Base-by-base conservation (phyloP, 2,329 filamentous ascomycete genomes). In the Ceratocystis alfenasii region DNA sequence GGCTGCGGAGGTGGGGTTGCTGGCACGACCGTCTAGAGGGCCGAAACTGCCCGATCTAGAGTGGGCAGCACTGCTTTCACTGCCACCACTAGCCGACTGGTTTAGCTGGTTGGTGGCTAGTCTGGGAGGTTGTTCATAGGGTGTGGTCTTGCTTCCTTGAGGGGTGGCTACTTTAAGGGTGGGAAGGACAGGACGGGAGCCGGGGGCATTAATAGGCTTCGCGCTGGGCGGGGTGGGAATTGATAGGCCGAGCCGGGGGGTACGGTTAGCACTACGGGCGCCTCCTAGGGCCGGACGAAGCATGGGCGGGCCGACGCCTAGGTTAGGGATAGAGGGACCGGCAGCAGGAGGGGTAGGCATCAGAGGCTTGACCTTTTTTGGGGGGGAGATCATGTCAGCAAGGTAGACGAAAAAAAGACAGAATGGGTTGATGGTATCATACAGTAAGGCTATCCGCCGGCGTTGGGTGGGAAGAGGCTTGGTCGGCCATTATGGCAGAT, bases 201-300 rank as follows among this genome's bases (percentile, higher is more conserved):
- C 64, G 12, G 70, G 75, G 76, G 72, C 80, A 70, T 79, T 80
- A 63, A 94, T 84, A 1, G 92, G 86, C 75, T 92, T 90, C 69
- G 81, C 87, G 76, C 85, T 93, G 62, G 90, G 89, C 45, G 90
- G 95, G 0, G 89, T 86, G 46, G 93, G 93, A 67, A 97, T 97
- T 59, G 92, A 89, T 66, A 97, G 83, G 57, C 91, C 93, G 67
- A 97, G 82, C 71, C 88, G 86, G 33, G 90, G 90, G 64, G 87
- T 81, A 69, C 88, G 82, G 68, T 81, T 78, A 67, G 84, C 85
- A 69, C 81, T 78, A 71, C 85, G 82, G 70, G 79, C 80, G 69
- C 89, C 89, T 48, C 88, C 88, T 66, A 95, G 86, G 68, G 90
- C 90, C 65, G 90, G 89, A 68, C 90, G 87, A 66, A 95, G 86